Conservation (phyloP, 2,329 filamentous ascomycete species). For the Parastagonospora nodorum region DNA sequence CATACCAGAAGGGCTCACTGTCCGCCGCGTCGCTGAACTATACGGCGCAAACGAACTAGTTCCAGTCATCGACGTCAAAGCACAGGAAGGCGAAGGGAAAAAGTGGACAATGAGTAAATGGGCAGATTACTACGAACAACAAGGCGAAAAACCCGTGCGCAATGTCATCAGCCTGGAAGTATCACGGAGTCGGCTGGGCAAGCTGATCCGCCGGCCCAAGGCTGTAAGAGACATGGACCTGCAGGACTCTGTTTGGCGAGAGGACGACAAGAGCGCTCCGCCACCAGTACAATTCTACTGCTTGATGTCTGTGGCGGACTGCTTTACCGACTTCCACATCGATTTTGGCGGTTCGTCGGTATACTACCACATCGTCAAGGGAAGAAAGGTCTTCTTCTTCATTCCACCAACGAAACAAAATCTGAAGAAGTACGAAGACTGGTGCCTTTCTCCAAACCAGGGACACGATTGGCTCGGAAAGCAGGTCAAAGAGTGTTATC, state of each 20-base stretch:
- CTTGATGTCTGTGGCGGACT: slow-evolving; percentile 72
- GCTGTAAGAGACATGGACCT: slow-evolving; percentile 68
- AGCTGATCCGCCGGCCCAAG: slow-evolving; percentile 65
- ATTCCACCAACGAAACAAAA: slow-evolving; percentile 71
- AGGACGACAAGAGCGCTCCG: slow-evolving; percentile 60
- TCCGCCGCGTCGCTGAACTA: slow-evolving; percentile 66
- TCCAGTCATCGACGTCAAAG: slow-evolving; percentile 72
- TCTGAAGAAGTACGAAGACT: slow-evolving; percentile 72
- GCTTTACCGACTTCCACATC: slow-evolving; percentile 74
- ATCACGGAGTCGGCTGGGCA: slow-evolving; percentile 66
- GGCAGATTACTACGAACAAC: slow-evolving; percentile 71
- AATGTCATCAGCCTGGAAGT: slow-evolving; percentile 74
- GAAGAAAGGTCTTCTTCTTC: slow-evolving; percentile 73
- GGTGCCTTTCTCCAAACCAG: slow-evolving; percentile 70
- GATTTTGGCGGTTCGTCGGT: slow-evolving; percentile 74
- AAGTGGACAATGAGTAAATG: slow-evolving; percentile 69
- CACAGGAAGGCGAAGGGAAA: slow-evolving; percentile 68
- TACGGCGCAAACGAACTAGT: slow-evolving; percentile 67
- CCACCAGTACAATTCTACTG: slow-evolving; percentile 72
- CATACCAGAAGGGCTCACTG: slow-evolving; percentile 67
- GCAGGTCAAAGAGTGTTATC: slow-evolving; percentile 69
- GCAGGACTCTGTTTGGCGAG: slow-evolving; percentile 61
- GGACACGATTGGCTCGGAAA: slow-evolving; percentile 69
- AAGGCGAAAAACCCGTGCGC: slow-evolving; percentile 64
- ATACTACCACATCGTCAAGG: slow-evolving; percentile 71